Evolutionary conservation across 106 monocot genomes (phyloP), one percentile per base, ranked within the genome.

Genomic region (Acorus gramineus): DNA sequence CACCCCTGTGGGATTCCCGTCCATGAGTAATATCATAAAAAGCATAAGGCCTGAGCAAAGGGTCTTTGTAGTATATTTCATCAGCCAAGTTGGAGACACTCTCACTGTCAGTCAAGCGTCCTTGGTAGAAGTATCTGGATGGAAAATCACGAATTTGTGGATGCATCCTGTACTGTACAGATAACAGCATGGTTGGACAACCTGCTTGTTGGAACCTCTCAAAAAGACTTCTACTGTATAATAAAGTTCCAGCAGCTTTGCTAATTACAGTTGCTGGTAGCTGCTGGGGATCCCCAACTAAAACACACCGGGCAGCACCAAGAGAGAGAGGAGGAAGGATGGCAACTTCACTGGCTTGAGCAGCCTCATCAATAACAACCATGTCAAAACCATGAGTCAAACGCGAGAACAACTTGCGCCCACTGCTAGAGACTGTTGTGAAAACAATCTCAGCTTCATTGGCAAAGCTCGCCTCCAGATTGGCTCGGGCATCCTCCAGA

Each of bases 361-460:
- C 96, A 3, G 96, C 96, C 68, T 98, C 96, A 75, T 98, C 96
- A 49, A 98, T 98, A 50, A 98, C 96, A n/a, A 98, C 87, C 96
- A 98, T 98, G 66, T 98, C 96, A 64, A 98, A 98, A 42, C 96
- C 96, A 79, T 98, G 96, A 14, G 84, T 79, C 2, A 98, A 81
- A 57, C 87, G 84, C 47, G 96, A 91, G 64, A 98, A 98, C 57
- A 98, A 62, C 73, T 85, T 98, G 42, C 96, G 77, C 0, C 96
- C 96, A 63, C 90, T 91, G 61, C 96, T 98, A 5, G 96, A 98
- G 11, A 98, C 85, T 42, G 96, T 98, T 3, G 96, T 98, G 73
- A 98, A 98, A 56, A 98, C 96, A 66, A 98, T 91, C 56, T 98
- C 96, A 61, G 96, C 96, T 81, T 98, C 96, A 53, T 91, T 98